Evolutionary conservation across 305 asterid genomes (phyloP).

Genomic region (Rubia peregrina): DNA sequence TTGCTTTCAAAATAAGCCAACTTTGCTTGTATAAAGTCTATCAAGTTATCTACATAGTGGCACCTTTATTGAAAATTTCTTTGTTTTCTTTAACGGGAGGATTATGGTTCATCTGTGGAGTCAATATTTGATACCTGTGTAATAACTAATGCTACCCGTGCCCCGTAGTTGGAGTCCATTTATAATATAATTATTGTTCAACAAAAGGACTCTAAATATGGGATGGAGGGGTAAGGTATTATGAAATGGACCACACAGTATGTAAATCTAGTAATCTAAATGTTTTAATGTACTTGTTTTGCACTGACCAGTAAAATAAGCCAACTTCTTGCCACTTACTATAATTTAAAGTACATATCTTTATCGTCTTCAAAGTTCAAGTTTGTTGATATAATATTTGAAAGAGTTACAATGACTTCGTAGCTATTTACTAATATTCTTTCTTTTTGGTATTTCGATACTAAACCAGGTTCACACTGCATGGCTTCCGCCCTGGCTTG

Average conservation of each 20-base stretch:
- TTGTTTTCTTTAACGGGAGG: too few relatives aligned
- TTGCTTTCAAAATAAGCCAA: too few relatives aligned
- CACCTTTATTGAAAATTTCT: too few relatives aligned
- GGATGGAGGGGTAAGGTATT: background rate
- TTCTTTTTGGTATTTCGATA: constrained; percentile 9
- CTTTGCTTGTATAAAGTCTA: too few relatives aligned
- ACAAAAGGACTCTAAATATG: background rate
- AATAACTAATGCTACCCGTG: background rate
- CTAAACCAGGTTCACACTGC: constrained; percentile 67
- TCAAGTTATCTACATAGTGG: too few relatives aligned
- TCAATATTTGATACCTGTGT: background rate
- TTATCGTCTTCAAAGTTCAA: background rate
- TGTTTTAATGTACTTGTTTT: background rate
- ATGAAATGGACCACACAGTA: background rate
- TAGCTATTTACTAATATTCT: constrained; percentile 6
- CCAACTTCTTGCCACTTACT: background rate
- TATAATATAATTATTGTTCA: too few relatives aligned
- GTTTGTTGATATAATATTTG: background rate
- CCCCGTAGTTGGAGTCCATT: too few relatives aligned
- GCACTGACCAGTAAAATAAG: background rate
- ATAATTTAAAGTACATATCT: background rate
- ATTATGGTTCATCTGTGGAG: background rate
- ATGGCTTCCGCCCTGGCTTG: constrained; percentile 97
- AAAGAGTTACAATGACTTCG: background rate
- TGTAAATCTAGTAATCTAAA: background rate